Evolutionary conservation across 306 rosid genomes (phyloP), one percentile per base, ranked within the genome.

Genomic region (Pterocarpus santalinus): DNA sequence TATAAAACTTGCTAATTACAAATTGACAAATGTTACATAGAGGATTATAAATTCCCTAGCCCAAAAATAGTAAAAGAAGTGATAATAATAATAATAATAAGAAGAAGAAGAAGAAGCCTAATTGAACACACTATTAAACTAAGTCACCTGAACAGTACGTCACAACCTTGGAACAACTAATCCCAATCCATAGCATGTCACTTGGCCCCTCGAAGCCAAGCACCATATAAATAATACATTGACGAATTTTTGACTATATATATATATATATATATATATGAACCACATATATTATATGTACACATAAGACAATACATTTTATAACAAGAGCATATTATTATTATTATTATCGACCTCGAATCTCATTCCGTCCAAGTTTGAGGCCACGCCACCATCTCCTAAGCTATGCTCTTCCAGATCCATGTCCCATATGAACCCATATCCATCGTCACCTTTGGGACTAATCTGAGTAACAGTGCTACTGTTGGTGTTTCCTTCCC

Each of bases 371-470:
- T 90, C 97, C 87, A 91, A 62, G 81, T 88, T 61, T 28, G 90
- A 85, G 15, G 82, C 57, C 33, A 88, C 89, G 8, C 68, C 86
- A 64, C 9, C 17, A 4, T 85, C 87, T 22, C 81, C 90, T 36
- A 89, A 81, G 82, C 88, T 80, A 15, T 77, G 77, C 14, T 90
- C 94, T 67, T 91, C 90, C 43, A 91, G 73, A 69, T 89, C 89
- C 97, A 91, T 88, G 71, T 92, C 94, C 99, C 99, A 96, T 34
- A 94, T 15, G 81, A 88, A 88, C 11, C 91, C 98, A 79, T 87
- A 90, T 1, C 87, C 97, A 39, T 83, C 90, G 22, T 83, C 90
- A 9, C 76, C 77, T 82, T 81, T 87, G 7, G 91, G 53, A 79
- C 61, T 86, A 16, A 78, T 80, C 30, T 84, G 89, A 13, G 81